Evolutionary conservation across 78 protist genomes (phyloP).

Genomic region (Polysphondylium violaceum): DNA sequence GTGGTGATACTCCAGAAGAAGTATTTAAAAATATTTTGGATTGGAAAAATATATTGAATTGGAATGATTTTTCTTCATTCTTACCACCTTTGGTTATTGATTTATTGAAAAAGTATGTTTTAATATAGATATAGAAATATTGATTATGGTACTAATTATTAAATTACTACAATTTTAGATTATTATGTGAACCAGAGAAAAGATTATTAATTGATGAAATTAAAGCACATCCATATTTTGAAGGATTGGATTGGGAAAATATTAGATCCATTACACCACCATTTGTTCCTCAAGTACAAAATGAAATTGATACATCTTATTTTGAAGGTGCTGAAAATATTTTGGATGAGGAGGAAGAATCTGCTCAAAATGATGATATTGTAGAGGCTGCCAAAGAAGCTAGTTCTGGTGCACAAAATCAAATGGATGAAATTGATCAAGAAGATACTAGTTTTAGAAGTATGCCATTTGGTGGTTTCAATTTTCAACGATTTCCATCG

Average conservation of each 20-base stretch:
- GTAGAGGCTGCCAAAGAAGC: constrained; percentile 56
- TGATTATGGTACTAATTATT: not conserved
- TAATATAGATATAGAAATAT: not conserved
- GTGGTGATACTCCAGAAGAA: constrained; percentile 86
- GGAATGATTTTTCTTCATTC: constrained; percentile 2
- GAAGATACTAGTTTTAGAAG: constrained; percentile 33
- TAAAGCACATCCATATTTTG: constrained; percentile 65
- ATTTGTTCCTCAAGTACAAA: constrained; percentile 80
- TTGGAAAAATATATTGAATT: constrained; percentile 70
- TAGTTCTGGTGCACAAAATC: not conserved
- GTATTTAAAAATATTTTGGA: constrained; percentile 81
- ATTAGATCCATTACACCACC: constrained; percentile 71
- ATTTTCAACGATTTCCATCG: constrained; percentile 73
- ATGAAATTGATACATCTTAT: constrained; percentile 42
- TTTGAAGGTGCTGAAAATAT: constrained; percentile 51
- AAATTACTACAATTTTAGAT: no score
- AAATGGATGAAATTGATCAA: not conserved
- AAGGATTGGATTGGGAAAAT: constrained; percentile 89
- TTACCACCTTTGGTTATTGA: constrained; percentile 7
- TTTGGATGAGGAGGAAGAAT: constrained; percentile 25
- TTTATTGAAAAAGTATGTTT: constrained; percentile 17
- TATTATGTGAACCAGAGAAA: constrained; percentile 76
- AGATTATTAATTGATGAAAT: constrained; percentile 53
- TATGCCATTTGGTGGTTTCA: constrained; percentile 80
- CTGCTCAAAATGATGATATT: constrained; percentile 21